phyloP scores from a whole-genome alignment of 768 basidiomycete species.

The Paxillus rubicundulus region DNA sequence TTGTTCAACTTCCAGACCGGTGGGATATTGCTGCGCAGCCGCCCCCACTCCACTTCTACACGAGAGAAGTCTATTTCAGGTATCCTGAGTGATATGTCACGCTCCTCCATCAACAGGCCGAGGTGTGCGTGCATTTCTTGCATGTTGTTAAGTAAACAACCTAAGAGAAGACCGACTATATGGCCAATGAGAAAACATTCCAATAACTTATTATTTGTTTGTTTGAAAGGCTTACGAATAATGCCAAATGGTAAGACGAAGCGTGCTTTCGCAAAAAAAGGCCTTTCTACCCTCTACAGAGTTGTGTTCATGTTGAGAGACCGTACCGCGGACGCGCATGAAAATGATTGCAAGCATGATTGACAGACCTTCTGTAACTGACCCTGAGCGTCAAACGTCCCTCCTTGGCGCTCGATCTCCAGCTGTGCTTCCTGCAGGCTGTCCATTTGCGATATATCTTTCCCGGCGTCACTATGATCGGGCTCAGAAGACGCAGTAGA shows the following conservation, averaged over 20 bases:
- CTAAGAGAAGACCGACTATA: constrained; percentile 64
- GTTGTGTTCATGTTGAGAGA: neutral
- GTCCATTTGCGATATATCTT: constrained; percentile 1
- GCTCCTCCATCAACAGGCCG: constrained; percentile 63
- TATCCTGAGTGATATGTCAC: constrained; percentile 62
- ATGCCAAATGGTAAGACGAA: constrained; percentile 76
- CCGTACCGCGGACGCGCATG: neutral
- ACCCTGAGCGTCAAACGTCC: constrained; percentile 25
- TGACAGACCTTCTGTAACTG: constrained; percentile 21
- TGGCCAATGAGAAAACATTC: constrained; percentile 1
- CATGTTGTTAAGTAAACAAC: constrained; percentile 60
- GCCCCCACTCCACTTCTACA: constrained; percentile 70
- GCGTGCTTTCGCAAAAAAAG: constrained; percentile 33
- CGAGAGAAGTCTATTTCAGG: constrained; percentile 66
- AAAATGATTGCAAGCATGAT: neutral
- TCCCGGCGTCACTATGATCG: constrained; percentile 5
- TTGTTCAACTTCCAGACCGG: constrained; percentile 81
- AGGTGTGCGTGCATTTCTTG: constrained; percentile 69
- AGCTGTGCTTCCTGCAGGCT: constrained; percentile 14
- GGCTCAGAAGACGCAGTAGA: constrained; percentile 12
- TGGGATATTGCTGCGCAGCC: constrained; percentile 64
- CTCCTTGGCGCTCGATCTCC: constrained; percentile 24
- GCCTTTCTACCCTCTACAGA: constrained; percentile 14
- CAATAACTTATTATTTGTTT: neutral
- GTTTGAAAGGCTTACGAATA: constrained; percentile 40